Evolutionary conservation across 1,139 yeast species (phyloP).

Genomic region (Candida sanyaensis): DNA sequence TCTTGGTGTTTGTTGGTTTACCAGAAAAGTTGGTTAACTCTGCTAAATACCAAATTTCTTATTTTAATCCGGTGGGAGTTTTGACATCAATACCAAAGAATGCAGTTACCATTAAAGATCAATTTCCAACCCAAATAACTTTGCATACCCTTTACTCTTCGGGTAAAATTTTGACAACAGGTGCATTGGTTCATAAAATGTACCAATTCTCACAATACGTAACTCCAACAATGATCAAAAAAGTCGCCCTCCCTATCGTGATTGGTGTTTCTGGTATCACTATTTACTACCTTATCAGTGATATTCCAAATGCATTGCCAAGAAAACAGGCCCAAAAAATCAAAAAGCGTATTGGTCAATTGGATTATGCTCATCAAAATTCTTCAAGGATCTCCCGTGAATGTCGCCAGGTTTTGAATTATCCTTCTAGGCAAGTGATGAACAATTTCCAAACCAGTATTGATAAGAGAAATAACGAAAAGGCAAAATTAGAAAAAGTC

Average conservation of each 20-base stretch:
- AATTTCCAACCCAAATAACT: constrained; percentile 41
- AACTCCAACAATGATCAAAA: constrained; percentile 32
- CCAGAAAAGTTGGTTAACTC: constrained; percentile 34
- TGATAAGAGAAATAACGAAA: constrained; percentile 62
- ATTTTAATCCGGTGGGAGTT: constrained; percentile 38
- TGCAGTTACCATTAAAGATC: constrained; percentile 34
- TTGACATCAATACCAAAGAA: constrained; percentile 34
- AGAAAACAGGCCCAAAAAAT: constrained; percentile 78
- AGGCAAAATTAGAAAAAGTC: constrained; percentile 54
- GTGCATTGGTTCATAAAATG: constrained; percentile 38
- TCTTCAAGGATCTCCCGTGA: constrained; percentile 80
- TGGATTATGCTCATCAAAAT: constrained; percentile 79
- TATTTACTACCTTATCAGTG: constrained; percentile 66
- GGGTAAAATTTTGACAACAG: constrained; percentile 45
- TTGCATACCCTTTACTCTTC: constrained; percentile 47
- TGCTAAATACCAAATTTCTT: constrained; percentile 31
- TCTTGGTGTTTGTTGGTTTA: constrained; percentile 45
- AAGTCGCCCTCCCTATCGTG: constrained; percentile 46
- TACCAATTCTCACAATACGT: constrained; percentile 30
- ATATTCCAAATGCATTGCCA: constrained; percentile 88
- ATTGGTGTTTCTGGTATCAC: constrained; percentile 60
- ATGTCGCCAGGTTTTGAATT: constrained; percentile 75
- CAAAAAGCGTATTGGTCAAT: constrained; percentile 55
- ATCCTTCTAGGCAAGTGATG: constrained; percentile 83
- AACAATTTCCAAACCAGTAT: constrained; percentile 71